phyloP scores from a whole-genome alignment of 23 red algal species.

The Cyanidioschyzon merolae region DNA sequence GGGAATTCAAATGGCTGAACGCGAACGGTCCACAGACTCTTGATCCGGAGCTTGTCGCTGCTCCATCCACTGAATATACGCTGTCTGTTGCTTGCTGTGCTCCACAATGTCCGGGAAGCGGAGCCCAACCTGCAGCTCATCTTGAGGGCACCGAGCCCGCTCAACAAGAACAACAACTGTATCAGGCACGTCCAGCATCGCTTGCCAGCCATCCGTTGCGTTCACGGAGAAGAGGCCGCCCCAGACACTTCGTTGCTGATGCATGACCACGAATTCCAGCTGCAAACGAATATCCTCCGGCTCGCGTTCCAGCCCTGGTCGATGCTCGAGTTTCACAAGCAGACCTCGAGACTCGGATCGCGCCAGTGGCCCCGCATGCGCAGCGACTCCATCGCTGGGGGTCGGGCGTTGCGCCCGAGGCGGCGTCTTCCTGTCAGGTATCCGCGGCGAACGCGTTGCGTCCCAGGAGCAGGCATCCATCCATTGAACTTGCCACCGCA shows the following conservation, averaged over 20 bases:
- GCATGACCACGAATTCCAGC: not conserved
- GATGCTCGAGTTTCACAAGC: not conserved
- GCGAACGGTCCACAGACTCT: too few species aligned
- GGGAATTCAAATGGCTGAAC: too few species aligned
- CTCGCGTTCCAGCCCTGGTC: not conserved
- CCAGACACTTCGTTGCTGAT: not conserved
- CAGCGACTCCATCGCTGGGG: too few species aligned
- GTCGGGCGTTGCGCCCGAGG: too few species aligned
- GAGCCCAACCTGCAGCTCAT: not conserved
- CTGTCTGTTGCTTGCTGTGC: slow-evolving; percentile 1
- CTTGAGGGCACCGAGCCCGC: not conserved
- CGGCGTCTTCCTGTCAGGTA: not conserved
- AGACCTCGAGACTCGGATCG: not conserved
- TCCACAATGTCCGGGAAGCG: not conserved
- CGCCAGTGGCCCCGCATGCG: not conserved
- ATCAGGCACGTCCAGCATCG: not conserved
- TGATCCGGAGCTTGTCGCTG: not conserved
- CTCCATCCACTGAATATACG: slow-evolving; percentile 1
- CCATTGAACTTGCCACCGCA: not conserved
- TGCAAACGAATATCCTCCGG: not conserved
- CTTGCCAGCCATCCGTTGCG: not conserved
- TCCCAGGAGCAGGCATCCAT: not conserved
- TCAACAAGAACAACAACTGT: not conserved
- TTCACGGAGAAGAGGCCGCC: not conserved
- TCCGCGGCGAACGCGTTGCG: not conserved